Percentiles rank a stretch among this genome's conserved stretches.
phyloP scores from a whole-genome alignment of 1,284 basidiomycete species.

The Microbotryum lychnidis-dioicae region DNA sequence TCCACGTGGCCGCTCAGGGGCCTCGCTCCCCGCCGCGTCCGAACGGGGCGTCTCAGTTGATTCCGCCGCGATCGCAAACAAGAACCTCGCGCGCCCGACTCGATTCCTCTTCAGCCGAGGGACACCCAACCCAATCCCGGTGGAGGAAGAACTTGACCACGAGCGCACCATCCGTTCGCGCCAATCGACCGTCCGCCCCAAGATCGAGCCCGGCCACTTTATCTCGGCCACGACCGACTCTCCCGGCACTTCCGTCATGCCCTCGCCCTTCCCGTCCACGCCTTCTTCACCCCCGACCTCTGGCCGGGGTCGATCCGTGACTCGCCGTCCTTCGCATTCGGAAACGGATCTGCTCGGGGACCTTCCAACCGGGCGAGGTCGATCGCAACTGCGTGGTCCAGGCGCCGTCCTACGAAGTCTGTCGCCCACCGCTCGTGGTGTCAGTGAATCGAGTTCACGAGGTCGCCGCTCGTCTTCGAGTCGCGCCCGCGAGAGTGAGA shows the following conservation, averaged over 20 bases:
- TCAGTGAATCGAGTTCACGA: not conserved
- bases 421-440: slow-evolving; percentile 10
- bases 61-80: not conserved
- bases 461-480: slow-evolving; percentile 1
- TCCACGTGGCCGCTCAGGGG: not conserved
- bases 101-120: slow-evolving; percentile 21
- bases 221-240: slow-evolving; percentile 22
- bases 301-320: slow-evolving; percentile 20
- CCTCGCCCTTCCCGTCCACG: slow-evolving; percentile 11
- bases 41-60: slow-evolving; percentile 1
- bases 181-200: not conserved
- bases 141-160: slow-evolving; percentile 5
- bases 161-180: slow-evolving; percentile 17
- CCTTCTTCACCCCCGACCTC: slow-evolving; percentile 17
- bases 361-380: slow-evolving; percentile 7
- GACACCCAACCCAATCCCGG: not conserved
- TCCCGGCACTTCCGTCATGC: slow-evolving; percentile 2
- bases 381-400: slow-evolving; percentile 12
- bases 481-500: slow-evolving; percentile 6
- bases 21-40: not conserved
- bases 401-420: slow-evolving; percentile 14
- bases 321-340: not conserved
- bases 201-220: slow-evolving; percentile 21
- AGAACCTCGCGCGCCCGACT: not conserved
- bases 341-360: not conserved